Evolutionary conservation across 257 asterid species (phyloP), one percentile per base, ranked within the genome.

Genomic region (Orobanche coerulescens): DNA sequence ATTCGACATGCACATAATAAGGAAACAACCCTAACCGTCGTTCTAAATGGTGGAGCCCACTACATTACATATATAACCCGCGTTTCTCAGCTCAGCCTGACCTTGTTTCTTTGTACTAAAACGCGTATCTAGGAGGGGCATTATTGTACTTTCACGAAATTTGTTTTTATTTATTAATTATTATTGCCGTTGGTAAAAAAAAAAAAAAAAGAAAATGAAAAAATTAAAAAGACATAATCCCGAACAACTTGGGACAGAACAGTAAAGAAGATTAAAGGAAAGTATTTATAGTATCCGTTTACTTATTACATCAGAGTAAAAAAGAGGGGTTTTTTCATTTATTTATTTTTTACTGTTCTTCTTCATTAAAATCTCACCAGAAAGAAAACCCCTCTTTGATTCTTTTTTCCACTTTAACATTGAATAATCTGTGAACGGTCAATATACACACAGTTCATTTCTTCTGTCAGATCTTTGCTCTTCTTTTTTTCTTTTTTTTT

Each of bases 221-320:
- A 16, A 47, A 1, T 39, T 44, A 46, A 58, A 67, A 76, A 68
- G 94, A 81, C 85, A 81, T 75, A 78, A 78, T 75, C 86, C 85
- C 85, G 58, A 75, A 82, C 80, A 73, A 75, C 87, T 87, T 79
- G 94, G 83, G 75, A 72, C 72, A 49, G 55, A 62, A 62, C 47
- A 33, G 72, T 52, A 51, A 34, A 22, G 33, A 58, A 50, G 49
- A 48, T 40, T 24, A 5, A 25, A 39, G 52, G 7, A 49, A 57
- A 68, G 13, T 19, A 5, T 3, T 24, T 24, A 68, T 48, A 61
- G 15, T 10, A 25, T 44, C 56, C 74, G 69, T 58, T 78, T 63
- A 72, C 82, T 70, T 64, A 72, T 77, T 66, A n/a, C 58, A 40
- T 66, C 66, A 46, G 16, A 40, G 58, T 56, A 52, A 46, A 40